phyloP scores from a whole-genome alignment of 148 eudicot species.

The Agrostemma githago region DNA sequence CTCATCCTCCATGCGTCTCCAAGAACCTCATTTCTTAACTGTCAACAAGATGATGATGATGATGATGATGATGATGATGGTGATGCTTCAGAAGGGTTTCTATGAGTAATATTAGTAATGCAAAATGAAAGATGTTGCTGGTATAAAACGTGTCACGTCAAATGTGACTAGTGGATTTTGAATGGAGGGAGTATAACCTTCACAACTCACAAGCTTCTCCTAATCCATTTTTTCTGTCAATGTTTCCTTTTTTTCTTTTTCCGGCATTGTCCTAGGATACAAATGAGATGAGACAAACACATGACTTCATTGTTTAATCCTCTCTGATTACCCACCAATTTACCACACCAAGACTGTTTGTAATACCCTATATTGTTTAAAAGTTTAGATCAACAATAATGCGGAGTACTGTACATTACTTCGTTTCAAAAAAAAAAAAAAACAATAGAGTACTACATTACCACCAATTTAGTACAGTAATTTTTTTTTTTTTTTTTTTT shows the following conservation, averaged over 20 bases:
- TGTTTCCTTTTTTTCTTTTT: slow-evolving; percentile 21
- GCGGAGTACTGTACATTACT: too few species aligned
- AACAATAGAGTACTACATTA: too few species aligned
- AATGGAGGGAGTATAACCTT: slow-evolving; percentile 2
- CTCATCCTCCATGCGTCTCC: slow-evolving; percentile 18
- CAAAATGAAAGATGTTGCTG: neutral
- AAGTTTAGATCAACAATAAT: neutral
- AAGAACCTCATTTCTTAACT: slow-evolving; percentile 12
- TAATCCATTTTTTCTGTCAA: slow-evolving; percentile 19
- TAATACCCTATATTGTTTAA: neutral
- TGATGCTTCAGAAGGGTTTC: slow-evolving; percentile 19
- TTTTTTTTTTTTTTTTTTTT: too few species aligned
- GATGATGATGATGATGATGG: neutral
- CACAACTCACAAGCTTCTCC: slow-evolving; percentile 16
- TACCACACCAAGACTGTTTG: neutral
- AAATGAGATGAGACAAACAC: slow-evolving; percentile 21
- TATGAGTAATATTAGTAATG: neutral
- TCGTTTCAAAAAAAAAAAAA: too few species aligned
- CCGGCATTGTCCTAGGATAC: slow-evolving; percentile 28
- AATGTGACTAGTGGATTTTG: too few species aligned
- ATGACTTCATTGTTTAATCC: slow-evolving; percentile 3
- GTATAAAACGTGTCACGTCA: too few species aligned
- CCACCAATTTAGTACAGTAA: too few species aligned
- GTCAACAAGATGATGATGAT: slow-evolving; percentile 9
- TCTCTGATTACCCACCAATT: slow-evolving; percentile 4